A percentile compares a stretch with the other conserved stretches of the same genome.
phyloP scores from a whole-genome alignment of 169 alveolate species.

The Plasmodium billcollinsi region DNA sequence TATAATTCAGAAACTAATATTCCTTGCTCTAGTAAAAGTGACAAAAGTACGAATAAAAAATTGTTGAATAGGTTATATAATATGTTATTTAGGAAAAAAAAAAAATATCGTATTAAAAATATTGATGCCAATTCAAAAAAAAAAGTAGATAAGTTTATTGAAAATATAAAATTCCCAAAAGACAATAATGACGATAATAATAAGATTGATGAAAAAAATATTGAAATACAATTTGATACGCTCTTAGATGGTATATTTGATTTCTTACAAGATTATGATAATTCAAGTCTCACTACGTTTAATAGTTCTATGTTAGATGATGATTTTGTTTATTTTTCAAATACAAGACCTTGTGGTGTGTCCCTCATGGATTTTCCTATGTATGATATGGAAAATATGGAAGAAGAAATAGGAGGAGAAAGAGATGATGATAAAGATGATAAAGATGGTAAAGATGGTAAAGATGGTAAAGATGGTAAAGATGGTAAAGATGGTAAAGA shows the following conservation, averaged over 20 bases:
- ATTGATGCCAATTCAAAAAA: conserved; percentile 1
- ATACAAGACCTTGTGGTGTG: no score
- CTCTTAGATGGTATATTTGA: conserved; percentile 16
- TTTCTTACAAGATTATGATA: neutral
- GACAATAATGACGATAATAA: neutral
- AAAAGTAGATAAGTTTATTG: conserved; percentile 15
- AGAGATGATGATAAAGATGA: neutral
- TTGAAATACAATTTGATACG: conserved; percentile 6
- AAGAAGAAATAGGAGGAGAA: neutral
- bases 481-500: no score
- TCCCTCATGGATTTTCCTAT: no score
- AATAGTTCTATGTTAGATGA: no score
- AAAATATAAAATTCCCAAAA: neutral
- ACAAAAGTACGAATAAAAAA: neutral
- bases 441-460: neutral
- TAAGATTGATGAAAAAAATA: conserved; percentile 1
- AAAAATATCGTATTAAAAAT: conserved; percentile 12
- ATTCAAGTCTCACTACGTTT: no score
- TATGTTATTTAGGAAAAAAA: conserved; percentile 21
- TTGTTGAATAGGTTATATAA: neutral
- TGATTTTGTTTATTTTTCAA: no score
- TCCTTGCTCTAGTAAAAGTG: neutral
- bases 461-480: neutral
- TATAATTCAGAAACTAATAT: conserved; percentile 12
- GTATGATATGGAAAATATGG: no score